Conservation (phyloP, 139 green algal genomes). For the Marvania coccoides region DNA sequence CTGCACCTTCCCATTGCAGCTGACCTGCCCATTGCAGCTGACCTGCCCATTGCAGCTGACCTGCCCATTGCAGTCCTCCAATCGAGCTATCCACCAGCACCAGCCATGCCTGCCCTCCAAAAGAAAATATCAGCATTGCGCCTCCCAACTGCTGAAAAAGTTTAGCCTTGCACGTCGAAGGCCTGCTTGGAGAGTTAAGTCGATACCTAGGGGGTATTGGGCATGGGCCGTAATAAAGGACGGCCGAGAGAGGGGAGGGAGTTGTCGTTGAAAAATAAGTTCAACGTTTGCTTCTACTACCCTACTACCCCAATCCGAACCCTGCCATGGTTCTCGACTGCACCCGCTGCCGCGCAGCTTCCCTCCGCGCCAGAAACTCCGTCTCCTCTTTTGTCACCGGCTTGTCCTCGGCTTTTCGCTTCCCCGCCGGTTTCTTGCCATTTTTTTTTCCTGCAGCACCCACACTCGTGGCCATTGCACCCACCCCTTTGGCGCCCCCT, state of each 20-base stretch:
- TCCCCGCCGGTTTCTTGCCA: background rate
- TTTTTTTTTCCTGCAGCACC: background rate
- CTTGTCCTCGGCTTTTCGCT: conserved; percentile 12
- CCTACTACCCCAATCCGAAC: conserved; percentile 54
- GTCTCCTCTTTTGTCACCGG: conserved; percentile 52
- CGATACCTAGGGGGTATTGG: too few species aligned
- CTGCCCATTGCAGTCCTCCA: too few species aligned
- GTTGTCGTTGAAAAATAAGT: conserved; percentile 3
- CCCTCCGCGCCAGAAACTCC: conserved; percentile 52
- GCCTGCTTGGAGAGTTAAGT: too few species aligned
- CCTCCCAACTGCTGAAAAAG: too few species aligned
- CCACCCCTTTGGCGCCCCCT: conserved; percentile 35
- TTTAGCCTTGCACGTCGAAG: too few species aligned
- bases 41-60: too few species aligned
- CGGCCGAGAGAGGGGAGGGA: background rate
- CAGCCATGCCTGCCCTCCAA: too few species aligned
- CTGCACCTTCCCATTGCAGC: too few species aligned
- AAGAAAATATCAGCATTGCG: too few species aligned
- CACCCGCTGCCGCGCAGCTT: conserved; percentile 64
- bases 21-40: too few species aligned
- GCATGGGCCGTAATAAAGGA: background rate
- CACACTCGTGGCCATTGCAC: background rate
- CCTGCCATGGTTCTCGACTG: conserved; percentile 47
- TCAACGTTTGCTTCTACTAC: too few species aligned
- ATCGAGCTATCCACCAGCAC: too few species aligned